Conservation (phyloP, 306 rosid genomes). For the Pterocarpus macrocarpus region DNA sequence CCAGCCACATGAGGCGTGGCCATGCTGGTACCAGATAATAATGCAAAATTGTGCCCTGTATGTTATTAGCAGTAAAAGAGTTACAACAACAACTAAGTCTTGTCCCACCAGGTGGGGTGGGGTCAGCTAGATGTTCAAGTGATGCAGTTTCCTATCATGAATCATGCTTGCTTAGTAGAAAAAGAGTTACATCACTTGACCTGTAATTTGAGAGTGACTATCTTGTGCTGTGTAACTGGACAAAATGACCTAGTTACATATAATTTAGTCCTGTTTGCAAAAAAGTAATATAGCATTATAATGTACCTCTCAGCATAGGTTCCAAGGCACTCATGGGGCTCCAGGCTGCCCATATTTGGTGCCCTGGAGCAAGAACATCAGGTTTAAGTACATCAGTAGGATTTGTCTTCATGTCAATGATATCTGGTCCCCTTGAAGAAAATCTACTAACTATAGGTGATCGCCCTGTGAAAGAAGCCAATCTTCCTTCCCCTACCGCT, state of each 20-base stretch:
- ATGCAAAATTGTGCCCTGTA: slow-evolving; percentile 72
- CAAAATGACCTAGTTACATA: not conserved
- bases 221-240: not conserved
- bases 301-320: slow-evolving; percentile 66
- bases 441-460: slow-evolving; percentile 80
- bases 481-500: slow-evolving; percentile 78
- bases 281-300: not conserved
- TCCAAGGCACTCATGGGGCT: slow-evolving; percentile 73
- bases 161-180: too few relatives aligned
- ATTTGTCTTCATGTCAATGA: slow-evolving; percentile 54
- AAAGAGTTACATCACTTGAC: too few relatives aligned
- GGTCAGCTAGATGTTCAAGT: too few relatives aligned
- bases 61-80: not conserved
- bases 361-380: slow-evolving; percentile 93
- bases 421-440: slow-evolving; percentile 93
- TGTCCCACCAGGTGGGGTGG: too few relatives aligned
- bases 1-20: slow-evolving; percentile 92
- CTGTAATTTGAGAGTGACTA: not conserved
- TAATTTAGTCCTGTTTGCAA: not conserved
- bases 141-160: too few relatives aligned
- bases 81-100: not conserved
- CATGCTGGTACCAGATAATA: slow-evolving; percentile 94
- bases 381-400: slow-evolving; percentile 85
- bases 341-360: slow-evolving; percentile 97
- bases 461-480: slow-evolving; percentile 63